Conservation (phyloP, 108 stramenopile species). For the Fragilaria crotonensis region DNA sequence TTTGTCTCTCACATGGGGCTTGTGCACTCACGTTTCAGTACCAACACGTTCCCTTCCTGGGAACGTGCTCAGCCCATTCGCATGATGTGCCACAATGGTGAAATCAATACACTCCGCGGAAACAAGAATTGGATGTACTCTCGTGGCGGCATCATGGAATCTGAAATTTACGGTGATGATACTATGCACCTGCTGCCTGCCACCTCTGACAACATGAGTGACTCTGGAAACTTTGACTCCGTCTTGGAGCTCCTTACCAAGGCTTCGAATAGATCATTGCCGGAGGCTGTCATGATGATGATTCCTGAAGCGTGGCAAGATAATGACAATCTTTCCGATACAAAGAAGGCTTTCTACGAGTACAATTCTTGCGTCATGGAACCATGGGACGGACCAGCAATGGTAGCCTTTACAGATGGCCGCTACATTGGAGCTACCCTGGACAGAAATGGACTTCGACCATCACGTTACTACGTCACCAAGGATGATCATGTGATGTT, state of each 20-base stretch:
- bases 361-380: slow-evolving; percentile 98
- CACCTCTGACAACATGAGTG: slow-evolving; percentile 87
- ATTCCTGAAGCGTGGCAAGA: slow-evolving; percentile 97
- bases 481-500: slow-evolving; percentile 92
- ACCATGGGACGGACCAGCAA: slow-evolving; percentile 99
- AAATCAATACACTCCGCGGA: slow-evolving; percentile 94
- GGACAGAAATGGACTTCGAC: slow-evolving; percentile 94
- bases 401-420: slow-evolving; percentile 97
- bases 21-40: slow-evolving; percentile 91
- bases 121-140: slow-evolving; percentile 98
- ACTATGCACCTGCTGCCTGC: slow-evolving; percentile 78
- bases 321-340: slow-evolving; percentile 81
- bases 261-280: slow-evolving; percentile 79
- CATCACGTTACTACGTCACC: slow-evolving; percentile 93
- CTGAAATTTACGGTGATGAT: slow-evolving; percentile 78
- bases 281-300: slow-evolving; percentile 95
- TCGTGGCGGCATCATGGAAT: slow-evolving; percentile 92
- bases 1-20: slow-evolving; percentile 85
- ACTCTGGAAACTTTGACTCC: slow-evolving; percentile 95
- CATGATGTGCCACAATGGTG: slow-evolving; percentile 97
- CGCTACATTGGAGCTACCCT: slow-evolving; percentile 90
- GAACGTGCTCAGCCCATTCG: slow-evolving; percentile 94
- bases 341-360: slow-evolving; percentile 96
- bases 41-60: slow-evolving; percentile 96
- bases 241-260: slow-evolving; percentile 92